These are phyloP conservation scores for Fusarium heterosporum DNA, from an alignment of 2,329 filamentous ascomycete species.

Conservation along the genomic window DNA sequence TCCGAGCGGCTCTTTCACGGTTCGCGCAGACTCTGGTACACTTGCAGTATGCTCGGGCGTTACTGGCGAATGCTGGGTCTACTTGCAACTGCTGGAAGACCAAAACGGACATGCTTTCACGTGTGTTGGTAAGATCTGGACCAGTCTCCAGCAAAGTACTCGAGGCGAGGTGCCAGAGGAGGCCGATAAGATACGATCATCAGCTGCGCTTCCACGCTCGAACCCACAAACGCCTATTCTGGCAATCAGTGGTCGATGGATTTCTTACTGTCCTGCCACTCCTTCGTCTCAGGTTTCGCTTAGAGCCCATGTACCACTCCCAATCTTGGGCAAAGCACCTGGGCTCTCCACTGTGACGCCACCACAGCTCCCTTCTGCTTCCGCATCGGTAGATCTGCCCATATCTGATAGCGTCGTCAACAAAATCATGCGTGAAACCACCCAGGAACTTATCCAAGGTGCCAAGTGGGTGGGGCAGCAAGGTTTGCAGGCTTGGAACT, in stretches of 20 bases:
- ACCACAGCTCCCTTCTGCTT: constrained; percentile 75
- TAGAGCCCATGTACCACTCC: constrained; percentile 72
- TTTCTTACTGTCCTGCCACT: constrained; percentile 80
- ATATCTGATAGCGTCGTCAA: constrained; percentile 78
- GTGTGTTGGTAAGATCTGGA: constrained; percentile 94
- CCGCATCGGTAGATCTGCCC: constrained; percentile 77
- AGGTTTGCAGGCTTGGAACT: constrained; percentile 81
- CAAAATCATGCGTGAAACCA: constrained; percentile 81
- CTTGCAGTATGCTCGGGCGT: constrained; percentile 81
- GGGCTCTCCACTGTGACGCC: constrained; percentile 71
- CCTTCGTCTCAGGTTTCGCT: constrained; percentile 77
- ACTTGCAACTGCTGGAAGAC: constrained; percentile 60
- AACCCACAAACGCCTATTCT: constrained; percentile 72
- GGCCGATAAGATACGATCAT: constrained; percentile 54
- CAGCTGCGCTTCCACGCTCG: constrained; percentile 54
- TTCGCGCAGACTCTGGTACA: constrained; percentile 78
- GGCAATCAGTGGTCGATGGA: constrained; percentile 77
- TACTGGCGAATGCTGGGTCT: constrained; percentile 91
- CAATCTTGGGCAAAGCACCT: constrained; percentile 65
- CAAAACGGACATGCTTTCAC: constrained; percentile 62
- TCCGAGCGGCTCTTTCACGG: constrained; percentile 77
- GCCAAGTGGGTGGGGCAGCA: constrained; percentile 83
- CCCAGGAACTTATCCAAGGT: constrained; percentile 80
- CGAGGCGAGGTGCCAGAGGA: constrained; percentile 63
- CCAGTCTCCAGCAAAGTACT: constrained; percentile 75